phyloP scores from a whole-genome alignment of 305 asterid genomes.

The Euphrasia arctica region DNA sequence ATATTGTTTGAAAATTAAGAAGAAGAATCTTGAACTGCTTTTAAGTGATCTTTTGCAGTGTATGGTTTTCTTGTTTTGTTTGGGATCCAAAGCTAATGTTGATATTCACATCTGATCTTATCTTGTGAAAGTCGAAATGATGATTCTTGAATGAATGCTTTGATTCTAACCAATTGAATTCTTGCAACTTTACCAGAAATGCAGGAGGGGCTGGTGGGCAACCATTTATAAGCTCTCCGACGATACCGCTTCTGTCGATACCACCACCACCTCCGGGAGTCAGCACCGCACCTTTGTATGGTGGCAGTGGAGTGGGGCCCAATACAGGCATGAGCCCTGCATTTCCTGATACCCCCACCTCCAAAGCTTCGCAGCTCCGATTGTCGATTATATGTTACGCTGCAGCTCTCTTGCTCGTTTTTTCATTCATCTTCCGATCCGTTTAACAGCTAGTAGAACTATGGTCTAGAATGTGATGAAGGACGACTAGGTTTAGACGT shows the following conservation, averaged over 20 bases:
- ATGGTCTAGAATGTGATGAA: constrained; percentile 12
- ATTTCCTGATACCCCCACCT: constrained; percentile 24
- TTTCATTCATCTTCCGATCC: constrained; percentile 9
- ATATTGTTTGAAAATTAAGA: not conserved
- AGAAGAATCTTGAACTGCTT: not conserved
- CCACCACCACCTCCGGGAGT: constrained; percentile 33
- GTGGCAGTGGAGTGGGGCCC: constrained; percentile 24
- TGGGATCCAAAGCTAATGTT: too few species aligned
- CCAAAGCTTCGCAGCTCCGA: constrained; percentile 18
- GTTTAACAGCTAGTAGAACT: constrained; percentile 3
- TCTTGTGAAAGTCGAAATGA: too few species aligned
- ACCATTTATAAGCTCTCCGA: constrained; percentile 26
- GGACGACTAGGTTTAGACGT: constrained; percentile 22
- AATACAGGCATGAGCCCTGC: constrained; percentile 28
- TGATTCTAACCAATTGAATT: not conserved
- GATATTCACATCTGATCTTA: too few species aligned
- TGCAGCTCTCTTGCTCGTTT: constrained; percentile 18
- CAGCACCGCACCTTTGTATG: constrained; percentile 24
- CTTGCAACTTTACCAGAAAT: constrained; percentile 26
- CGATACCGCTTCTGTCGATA: constrained; percentile 13
- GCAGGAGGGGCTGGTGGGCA: constrained; percentile 31
- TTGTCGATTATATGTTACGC: not conserved
- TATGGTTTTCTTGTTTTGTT: too few species aligned
- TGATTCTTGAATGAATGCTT: too few species aligned
- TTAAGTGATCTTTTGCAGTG: too few species aligned